A percentile compares a stretch with the other conserved stretches of the same genome.
Conservation (phyloP, 2,329 filamentous ascomycete genomes). For the Epichloe gansuensis region DNA sequence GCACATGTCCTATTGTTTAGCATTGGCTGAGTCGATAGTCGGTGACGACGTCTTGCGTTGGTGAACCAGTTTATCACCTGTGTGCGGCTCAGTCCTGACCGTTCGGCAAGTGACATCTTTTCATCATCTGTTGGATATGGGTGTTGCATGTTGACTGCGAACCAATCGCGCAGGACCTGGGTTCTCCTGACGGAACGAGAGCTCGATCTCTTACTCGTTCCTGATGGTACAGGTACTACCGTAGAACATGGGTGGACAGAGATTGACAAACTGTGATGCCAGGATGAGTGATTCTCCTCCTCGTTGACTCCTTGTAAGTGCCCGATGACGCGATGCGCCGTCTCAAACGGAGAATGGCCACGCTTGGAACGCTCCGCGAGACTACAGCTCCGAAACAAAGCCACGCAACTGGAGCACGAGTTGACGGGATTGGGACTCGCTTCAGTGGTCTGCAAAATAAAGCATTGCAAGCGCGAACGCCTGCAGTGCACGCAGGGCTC, state of each 20-base stretch:
- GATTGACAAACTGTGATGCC: neutral
- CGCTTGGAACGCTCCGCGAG: slow-evolving; percentile 31
- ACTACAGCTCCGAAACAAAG: slow-evolving; percentile 36
- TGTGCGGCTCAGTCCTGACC: slow-evolving; percentile 32
- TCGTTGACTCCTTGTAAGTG: slow-evolving; percentile 36
- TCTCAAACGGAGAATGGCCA: slow-evolving; percentile 32
- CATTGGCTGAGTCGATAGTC: slow-evolving; percentile 20
- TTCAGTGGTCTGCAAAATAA: slow-evolving; percentile 31
- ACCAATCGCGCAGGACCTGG: slow-evolving; percentile 32
- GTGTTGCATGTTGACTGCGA: slow-evolving; percentile 28
- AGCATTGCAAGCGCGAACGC: slow-evolving; percentile 31
- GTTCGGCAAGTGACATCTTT: slow-evolving; percentile 24
- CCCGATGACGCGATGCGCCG: slow-evolving; percentile 31
- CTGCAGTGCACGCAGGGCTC: slow-evolving; percentile 32
- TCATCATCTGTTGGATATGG: slow-evolving; percentile 37
- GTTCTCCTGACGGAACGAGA: slow-evolving; percentile 32
- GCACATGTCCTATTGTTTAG: slow-evolving; percentile 17
- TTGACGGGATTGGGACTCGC: slow-evolving; percentile 35
- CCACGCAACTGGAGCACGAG: slow-evolving; percentile 37
- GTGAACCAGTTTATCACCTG: slow-evolving; percentile 38
- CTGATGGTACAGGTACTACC: slow-evolving; percentile 5
- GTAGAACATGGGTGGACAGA: neutral
- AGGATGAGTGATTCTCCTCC: slow-evolving; percentile 12
- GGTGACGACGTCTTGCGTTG: slow-evolving; percentile 35
- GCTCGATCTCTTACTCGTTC: slow-evolving; percentile 20